Conservation (phyloP, 441 rosid species). For the Erysimum pusillum region DNA sequence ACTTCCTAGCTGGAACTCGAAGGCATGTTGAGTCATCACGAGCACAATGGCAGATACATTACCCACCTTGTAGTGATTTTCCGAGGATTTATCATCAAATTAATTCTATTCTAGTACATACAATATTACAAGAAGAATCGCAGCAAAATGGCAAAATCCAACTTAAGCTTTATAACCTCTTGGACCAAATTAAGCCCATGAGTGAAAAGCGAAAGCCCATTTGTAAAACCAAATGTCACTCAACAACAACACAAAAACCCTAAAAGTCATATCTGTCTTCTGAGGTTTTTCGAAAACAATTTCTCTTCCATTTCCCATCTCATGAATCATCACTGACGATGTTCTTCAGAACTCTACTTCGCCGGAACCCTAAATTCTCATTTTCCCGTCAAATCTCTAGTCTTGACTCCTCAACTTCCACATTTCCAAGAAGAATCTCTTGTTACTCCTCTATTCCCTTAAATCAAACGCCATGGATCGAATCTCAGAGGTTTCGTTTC, state of each 20-base stretch:
- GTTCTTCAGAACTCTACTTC: slow-evolving; percentile 49
- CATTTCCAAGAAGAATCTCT: slow-evolving; percentile 26
- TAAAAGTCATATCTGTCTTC: slow-evolving; percentile 5
- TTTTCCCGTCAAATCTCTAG: slow-evolving; percentile 6
- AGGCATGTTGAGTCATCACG: too few relatives aligned
- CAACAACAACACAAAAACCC: slow-evolving; percentile 29
- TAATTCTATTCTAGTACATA: too few relatives aligned
- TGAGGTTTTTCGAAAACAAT: slow-evolving; percentile 4
- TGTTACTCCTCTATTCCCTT: slow-evolving; percentile 29
- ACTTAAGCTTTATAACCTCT: not conserved
- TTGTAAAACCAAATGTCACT: not conserved
- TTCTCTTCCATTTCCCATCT: slow-evolving; percentile 18
- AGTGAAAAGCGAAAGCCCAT: slow-evolving; percentile 14
- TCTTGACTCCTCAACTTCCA: slow-evolving; percentile 23
- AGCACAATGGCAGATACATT: too few relatives aligned
- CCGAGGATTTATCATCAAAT: too few relatives aligned
- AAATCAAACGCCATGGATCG: slow-evolving; percentile 48
- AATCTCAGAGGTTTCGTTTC: slow-evolving; percentile 51
- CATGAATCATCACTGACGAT: slow-evolving; percentile 37
- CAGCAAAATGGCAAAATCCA: too few relatives aligned
- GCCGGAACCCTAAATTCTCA: slow-evolving; percentile 34
- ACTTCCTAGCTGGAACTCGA: too few relatives aligned
- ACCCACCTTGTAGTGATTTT: too few relatives aligned
- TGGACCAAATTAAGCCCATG: not conserved
- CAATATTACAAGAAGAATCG: too few relatives aligned